Evolutionary conservation across 306 rosid species (phyloP).

Genomic region (Lathyrus tuberosus): DNA sequence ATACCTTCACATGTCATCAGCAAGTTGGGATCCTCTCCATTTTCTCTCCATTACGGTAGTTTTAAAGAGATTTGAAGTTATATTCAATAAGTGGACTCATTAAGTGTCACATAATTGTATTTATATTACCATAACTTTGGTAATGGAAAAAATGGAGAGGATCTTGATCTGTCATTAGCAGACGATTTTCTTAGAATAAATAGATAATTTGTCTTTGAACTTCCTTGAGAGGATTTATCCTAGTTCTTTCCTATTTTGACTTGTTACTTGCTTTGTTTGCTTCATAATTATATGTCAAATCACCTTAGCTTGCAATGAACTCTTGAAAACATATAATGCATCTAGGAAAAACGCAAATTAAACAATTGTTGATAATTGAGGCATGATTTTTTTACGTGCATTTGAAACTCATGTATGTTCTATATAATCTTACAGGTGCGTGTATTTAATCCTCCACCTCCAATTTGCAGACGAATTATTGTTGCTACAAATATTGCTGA

Average conservation of each 20-base stretch:
- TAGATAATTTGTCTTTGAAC: slow-evolving; percentile 3
- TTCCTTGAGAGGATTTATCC: slow-evolving; percentile 26
- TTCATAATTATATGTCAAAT: slow-evolving; percentile 18
- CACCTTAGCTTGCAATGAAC: slow-evolving; percentile 20
- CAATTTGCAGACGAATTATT: slow-evolving; percentile 88
- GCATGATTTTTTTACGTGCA: slow-evolving; percentile 12
- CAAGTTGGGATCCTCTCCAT: too few species aligned
- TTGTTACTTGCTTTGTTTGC: slow-evolving; percentile 31
- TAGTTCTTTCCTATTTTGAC: slow-evolving; percentile 19
- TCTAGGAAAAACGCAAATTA: neutral
- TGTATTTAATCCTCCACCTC: slow-evolving; percentile 88
- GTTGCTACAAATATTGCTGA: slow-evolving; percentile 97
- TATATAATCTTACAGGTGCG: slow-evolving; percentile 70
- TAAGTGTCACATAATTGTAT: too few species aligned
- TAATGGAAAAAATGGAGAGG: too few species aligned
- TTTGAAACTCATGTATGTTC: slow-evolving; percentile 41
- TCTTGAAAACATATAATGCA: slow-evolving; percentile 22
- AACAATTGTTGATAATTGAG: slow-evolving; percentile 11
- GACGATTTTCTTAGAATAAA: neutral
- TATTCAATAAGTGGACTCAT: too few species aligned
- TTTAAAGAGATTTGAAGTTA: too few species aligned
- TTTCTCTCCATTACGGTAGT: too few species aligned
- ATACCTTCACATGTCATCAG: neutral
- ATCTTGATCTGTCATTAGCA: too few species aligned
- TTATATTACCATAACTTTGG: too few species aligned